phyloP scores from a whole-genome alignment of 2,329 filamentous ascomycete species.

The Xylaria sp. region DNA sequence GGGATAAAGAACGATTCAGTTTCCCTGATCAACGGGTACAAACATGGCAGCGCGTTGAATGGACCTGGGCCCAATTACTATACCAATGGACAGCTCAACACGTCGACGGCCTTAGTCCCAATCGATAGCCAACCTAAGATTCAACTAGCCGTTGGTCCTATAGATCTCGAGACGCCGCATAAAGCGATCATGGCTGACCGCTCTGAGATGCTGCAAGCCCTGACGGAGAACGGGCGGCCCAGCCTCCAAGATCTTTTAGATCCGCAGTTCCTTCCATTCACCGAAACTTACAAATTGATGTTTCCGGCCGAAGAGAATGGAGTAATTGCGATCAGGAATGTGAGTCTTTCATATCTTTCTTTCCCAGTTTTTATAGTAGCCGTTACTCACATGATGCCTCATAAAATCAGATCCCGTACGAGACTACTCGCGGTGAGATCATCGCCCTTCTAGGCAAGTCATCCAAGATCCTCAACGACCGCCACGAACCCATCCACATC shows the following conservation, averaged over 20 bases:
- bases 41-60: constrained; percentile 14
- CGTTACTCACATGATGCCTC: constrained; percentile 11
- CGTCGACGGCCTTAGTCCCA: constrained; percentile 2
- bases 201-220: constrained; percentile 25
- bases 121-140: not conserved
- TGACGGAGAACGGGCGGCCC: constrained; percentile 26
- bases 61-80: constrained; percentile 7
- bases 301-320: constrained; percentile 43
- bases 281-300: constrained; percentile 2
- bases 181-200: constrained; percentile 9
- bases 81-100: not conserved
- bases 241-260: constrained; percentile 16
- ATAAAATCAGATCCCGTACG: constrained; percentile 54
- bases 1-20: not conserved
- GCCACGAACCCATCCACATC: constrained; percentile 57
- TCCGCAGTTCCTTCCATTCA: constrained; percentile 28
- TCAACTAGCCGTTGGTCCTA: constrained; percentile 1
- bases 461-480: constrained; percentile 54
- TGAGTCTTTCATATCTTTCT: constrained; percentile 47
- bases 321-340: constrained; percentile 62
- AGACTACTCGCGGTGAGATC: constrained; percentile 53
- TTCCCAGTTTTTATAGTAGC: too few species aligned
- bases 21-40: not conserved
- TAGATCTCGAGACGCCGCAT: constrained; percentile 14
- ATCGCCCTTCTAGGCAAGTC: constrained; percentile 58